Evolutionary conservation across 331 rosid genomes (phyloP), one percentile per base, ranked within the genome.

Genomic region (Acacia concinna): DNA sequence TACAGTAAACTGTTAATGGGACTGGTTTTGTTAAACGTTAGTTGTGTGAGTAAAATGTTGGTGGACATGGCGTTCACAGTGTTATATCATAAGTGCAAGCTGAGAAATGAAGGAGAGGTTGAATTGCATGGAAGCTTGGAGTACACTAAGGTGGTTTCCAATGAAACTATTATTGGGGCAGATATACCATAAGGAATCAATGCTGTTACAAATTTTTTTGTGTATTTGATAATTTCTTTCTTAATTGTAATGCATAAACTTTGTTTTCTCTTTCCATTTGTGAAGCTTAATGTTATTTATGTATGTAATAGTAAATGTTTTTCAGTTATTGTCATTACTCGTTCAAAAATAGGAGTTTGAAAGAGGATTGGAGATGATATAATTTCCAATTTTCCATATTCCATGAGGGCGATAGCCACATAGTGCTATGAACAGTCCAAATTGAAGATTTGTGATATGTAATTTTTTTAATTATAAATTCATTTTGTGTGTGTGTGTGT

Each of bases 11-110:
- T 37, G 13, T 8, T 73, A 8, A 5, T 75, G 51, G 52, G 43
- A 1, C 17, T 75, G 38, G n/a, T 82, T 27, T 2, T 59, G 7
- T 13, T 69, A 1, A 70, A 4, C 56, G n/a, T 35, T 30, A 0
- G 20, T 0, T 9, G 66, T 25, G 11, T 68, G 73, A 73, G 79
- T 11, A 82, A 25, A 63, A 54, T 79, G 76, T 56, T 59, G 10
- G 23, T 27, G n/a, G 10, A 15, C 14, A 71, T 75, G 62, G 79
- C 57, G 12, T 79, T 31, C 71, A 85, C 84, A 20, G 52, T 78
- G 10, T 60, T 85, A 28, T 82, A 82, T 82, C 23, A 75, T 37
- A 34, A 21, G 27, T 81, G 86, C 82, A 78, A 78, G 82, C 49
- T 71, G 73, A 51, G 15, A 44, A 73, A 78, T 37, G 88, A 73